Conservation (phyloP, 352 stramenopile species). For the Pythium apleroticum region DNA sequence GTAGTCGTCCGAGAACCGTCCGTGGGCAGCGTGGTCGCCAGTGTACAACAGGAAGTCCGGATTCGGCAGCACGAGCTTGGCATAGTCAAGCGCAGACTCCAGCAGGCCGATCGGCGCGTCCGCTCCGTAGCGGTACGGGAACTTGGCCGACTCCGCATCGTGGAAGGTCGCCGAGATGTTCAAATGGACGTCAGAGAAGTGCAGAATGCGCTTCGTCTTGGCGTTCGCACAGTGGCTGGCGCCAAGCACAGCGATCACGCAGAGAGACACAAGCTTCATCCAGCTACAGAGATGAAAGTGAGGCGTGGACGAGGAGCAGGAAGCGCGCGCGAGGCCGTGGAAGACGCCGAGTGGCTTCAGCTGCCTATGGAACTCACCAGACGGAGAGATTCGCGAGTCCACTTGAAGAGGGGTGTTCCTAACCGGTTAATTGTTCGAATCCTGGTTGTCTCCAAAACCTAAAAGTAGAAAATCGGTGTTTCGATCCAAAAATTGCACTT, state of each 20-base stretch:
- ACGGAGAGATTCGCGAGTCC: constrained; percentile 1
- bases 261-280: constrained; percentile 16
- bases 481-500: neutral
- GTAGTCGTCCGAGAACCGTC: constrained; percentile 57
- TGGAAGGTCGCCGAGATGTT: constrained; percentile 61
- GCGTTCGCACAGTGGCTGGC: constrained; percentile 1
- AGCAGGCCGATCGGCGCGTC: constrained; percentile 62
- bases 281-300: neutral
- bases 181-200: constrained; percentile 87
- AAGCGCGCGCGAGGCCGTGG: neutral
- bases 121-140: constrained; percentile 48
- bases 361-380: neutral
- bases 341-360: neutral
- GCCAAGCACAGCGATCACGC: neutral
- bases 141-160: constrained; percentile 32
- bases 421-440: constrained; percentile 1
- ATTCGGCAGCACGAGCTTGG: constrained; percentile 46
- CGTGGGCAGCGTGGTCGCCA: constrained; percentile 74
- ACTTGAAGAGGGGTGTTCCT: constrained; percentile 16
- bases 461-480: constrained; percentile 3
- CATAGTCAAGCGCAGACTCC: constrained; percentile 66
- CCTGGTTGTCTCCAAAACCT: neutral
- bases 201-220: constrained; percentile 54
- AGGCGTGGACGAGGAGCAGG: neutral
- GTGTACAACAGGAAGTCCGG: constrained; percentile 83